A percentile compares a stretch with the other conserved stretches of the same genome.
Evolutionary conservation across 2,329 filamentous ascomycete genomes (phyloP).

Genomic region (Aspergillus tamarii): DNA sequence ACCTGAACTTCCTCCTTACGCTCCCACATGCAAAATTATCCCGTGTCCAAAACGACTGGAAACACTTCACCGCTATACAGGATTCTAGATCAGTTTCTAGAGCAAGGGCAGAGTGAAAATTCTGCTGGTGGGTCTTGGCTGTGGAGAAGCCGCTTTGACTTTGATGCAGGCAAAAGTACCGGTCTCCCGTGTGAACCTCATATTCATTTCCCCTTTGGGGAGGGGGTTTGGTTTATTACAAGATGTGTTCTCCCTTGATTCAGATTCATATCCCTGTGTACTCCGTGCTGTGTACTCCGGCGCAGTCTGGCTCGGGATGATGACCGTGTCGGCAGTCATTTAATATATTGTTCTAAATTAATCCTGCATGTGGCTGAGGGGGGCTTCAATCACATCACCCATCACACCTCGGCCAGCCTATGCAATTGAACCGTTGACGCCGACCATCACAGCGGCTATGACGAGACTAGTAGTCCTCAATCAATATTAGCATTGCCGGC

Average conservation of each 20-base stretch:
- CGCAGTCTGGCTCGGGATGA: neutral
- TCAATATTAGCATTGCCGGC: constrained; percentile 1
- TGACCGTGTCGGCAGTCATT: neutral
- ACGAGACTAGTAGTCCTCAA: neutral
- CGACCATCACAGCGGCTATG: constrained; percentile 2
- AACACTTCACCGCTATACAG: neutral
- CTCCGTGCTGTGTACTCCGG: neutral
- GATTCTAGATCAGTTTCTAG: constrained; percentile 18
- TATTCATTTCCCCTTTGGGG: neutral
- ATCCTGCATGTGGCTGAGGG: constrained; percentile 6
- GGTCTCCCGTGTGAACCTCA: constrained; percentile 4
- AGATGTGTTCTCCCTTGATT: neutral
- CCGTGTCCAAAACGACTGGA: neutral
- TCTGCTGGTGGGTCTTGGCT: constrained; percentile 22
- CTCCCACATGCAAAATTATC: neutral
- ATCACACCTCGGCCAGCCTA: constrained; percentile 7
- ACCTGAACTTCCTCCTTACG: neutral
- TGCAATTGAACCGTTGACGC: constrained; percentile 18
- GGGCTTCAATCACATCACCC: neutral
- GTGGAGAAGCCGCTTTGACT: constrained; percentile 13
- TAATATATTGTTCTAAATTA: constrained; percentile 2
- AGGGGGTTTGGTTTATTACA: neutral
- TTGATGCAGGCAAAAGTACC: constrained; percentile 12
- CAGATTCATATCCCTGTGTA: neutral
- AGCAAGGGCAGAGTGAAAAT: constrained; percentile 26